Percentiles rank a stretch among this genome's conserved stretches.
phyloP scores from a whole-genome alignment of 768 basidiomycete species.

The Clavulina sp. region DNA sequence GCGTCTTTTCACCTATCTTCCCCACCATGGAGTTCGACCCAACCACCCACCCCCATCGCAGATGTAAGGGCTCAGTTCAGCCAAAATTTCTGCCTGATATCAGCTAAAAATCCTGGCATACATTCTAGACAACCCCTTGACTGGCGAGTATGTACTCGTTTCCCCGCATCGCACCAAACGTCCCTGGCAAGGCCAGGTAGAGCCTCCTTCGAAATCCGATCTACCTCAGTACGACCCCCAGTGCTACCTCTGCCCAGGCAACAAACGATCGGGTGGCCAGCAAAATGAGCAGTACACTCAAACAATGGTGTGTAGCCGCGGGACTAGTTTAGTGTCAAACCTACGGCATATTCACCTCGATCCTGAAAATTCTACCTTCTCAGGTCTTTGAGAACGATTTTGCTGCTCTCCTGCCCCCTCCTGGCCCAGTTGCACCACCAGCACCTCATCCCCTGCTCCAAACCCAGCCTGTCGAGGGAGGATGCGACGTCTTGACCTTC shows the following conservation, averaged over 20 bases:
- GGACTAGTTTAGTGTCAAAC: too few species aligned
- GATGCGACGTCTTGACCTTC: constrained; percentile 79
- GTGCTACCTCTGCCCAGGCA: constrained; percentile 84
- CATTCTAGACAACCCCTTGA: constrained; percentile 58
- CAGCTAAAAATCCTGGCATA: not conserved
- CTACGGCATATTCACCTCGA: not conserved
- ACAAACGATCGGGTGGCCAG: constrained; percentile 52
- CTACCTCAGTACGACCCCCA: constrained; percentile 48
- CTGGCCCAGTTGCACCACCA: constrained; percentile 34
- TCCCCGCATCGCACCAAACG: constrained; percentile 82
- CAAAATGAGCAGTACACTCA: constrained; percentile 48
- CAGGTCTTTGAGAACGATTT: constrained; percentile 63
- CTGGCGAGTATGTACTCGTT: constrained; percentile 57
- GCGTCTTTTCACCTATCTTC: not conserved
- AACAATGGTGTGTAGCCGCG: constrained; percentile 35
- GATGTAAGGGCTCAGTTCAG: constrained; percentile 13
- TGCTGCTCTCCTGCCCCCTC: constrained; percentile 53
- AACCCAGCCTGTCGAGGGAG: constrained; percentile 53
- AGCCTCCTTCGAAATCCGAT: constrained; percentile 34
- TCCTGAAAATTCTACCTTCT: not conserved
- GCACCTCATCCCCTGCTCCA: constrained; percentile 43
- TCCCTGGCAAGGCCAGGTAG: constrained; percentile 82
- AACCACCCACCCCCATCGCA: constrained; percentile 16
- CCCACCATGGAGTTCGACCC: constrained; percentile 11
- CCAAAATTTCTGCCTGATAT: not conserved